These are phyloP conservation scores for Talaromyces sp. DNA, from an alignment of 2,329 filamentous ascomycete genomes.

Conservation along the genomic window DNA sequence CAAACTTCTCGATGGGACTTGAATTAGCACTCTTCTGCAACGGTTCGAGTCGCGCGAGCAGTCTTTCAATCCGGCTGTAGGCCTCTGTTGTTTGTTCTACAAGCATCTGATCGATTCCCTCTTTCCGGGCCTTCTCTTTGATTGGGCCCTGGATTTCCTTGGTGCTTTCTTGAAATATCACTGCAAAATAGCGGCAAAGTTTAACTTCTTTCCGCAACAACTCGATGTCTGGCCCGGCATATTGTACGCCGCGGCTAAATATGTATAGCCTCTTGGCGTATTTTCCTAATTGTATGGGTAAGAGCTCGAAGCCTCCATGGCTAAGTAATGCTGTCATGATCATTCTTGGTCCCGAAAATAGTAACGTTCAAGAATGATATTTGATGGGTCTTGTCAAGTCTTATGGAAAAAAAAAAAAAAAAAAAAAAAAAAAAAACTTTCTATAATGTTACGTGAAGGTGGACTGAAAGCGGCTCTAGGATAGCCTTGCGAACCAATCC, in stretches of 20 bases:
- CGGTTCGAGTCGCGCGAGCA: not conserved
- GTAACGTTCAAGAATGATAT: not conserved
- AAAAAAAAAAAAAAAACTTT: too few relatives aligned
- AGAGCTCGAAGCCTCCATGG: not conserved
- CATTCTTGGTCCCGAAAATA: not conserved
- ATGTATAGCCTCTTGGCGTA: not conserved
- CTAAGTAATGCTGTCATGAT: not conserved
- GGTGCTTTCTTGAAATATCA: not conserved
- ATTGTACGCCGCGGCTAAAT: not conserved
- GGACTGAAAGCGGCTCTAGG: not conserved
- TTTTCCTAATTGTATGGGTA: not conserved
- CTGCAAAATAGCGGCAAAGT: not conserved
- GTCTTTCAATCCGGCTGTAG: not conserved
- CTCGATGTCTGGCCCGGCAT: not conserved
- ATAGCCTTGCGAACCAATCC: not conserved
- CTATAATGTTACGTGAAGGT: not conserved
- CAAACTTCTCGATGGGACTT: not conserved
- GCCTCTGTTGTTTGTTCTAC: not conserved
- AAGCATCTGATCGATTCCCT: not conserved
- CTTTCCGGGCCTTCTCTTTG: not conserved
- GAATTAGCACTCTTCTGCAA: not conserved
- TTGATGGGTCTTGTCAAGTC: not conserved
- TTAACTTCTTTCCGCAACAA: not conserved
- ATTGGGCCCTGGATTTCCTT: not conserved
- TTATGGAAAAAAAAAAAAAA: too few relatives aligned